Conservation (phyloP, 176 grass and related monocot genomes). For the Pontederia crassipes region DNA sequence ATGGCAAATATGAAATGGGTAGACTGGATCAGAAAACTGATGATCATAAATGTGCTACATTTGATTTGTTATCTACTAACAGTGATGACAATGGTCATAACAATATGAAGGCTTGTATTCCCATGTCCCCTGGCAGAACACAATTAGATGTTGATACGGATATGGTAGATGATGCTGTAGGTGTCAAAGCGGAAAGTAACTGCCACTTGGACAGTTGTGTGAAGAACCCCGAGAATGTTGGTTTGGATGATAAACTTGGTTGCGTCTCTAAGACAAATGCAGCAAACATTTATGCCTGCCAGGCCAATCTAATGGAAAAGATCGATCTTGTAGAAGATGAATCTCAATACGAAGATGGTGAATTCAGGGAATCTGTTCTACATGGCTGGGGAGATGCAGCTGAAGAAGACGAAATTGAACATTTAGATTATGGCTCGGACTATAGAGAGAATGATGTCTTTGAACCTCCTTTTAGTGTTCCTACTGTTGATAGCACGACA, state of each 20-base stretch:
- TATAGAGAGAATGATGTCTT: constrained; percentile 22
- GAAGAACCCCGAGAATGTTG: constrained; percentile 11
- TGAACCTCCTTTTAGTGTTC: constrained; percentile 18
- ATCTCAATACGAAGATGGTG: constrained; percentile 96
- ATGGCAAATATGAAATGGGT: constrained; percentile 2
- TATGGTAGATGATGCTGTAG: neutral
- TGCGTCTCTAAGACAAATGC: constrained; percentile 19
- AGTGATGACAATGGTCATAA: neutral
- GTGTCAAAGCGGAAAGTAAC: neutral
- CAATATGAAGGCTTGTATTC: neutral
- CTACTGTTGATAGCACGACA: constrained; percentile 19
- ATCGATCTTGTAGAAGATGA: constrained; percentile 54
- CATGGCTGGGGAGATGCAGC: constrained; percentile 46
- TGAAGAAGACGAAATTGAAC: constrained; percentile 40
- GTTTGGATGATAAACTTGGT: constrained; percentile 19
- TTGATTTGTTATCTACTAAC: neutral
- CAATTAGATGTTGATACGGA: neutral
- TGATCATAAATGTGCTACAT: neutral
- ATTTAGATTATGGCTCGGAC: constrained; percentile 30
- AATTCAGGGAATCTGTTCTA: constrained; percentile 67
- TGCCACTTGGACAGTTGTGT: constrained; percentile 7
- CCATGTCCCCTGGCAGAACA: neutral
- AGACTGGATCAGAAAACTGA: neutral
- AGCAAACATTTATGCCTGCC: constrained; percentile 27
- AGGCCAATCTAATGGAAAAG: constrained; percentile 23